phyloP scores from a whole-genome alignment of 805 yeast species.

The Wickerhamiella australiensis region DNA sequence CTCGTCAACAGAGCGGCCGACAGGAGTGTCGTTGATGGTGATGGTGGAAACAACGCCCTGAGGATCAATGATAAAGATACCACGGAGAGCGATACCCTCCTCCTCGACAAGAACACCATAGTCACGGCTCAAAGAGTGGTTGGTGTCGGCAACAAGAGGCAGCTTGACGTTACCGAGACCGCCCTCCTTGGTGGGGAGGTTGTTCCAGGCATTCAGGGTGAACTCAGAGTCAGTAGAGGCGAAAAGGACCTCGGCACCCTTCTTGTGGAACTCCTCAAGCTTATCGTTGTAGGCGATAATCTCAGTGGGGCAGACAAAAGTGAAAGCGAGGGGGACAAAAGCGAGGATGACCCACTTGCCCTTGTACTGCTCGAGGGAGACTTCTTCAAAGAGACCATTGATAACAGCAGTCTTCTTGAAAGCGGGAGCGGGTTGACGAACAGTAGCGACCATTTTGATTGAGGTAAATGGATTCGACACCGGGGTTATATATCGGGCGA shows the following conservation, averaged over 20 bases:
- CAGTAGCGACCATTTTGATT: slow-evolving; percentile 11
- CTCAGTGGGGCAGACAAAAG: slow-evolving; percentile 98
- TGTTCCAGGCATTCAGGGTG: slow-evolving; percentile 95
- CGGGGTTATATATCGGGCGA: not conserved
- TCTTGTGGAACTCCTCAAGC: slow-evolving; percentile 71
- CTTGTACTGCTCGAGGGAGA: slow-evolving; percentile 83
- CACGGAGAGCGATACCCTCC: slow-evolving; percentile 93
- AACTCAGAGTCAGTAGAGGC: slow-evolving; percentile 98
- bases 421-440: slow-evolving; percentile 56
- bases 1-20: slow-evolving; percentile 96
- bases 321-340: slow-evolving; percentile 95
- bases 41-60: slow-evolving; percentile 85
- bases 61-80: slow-evolving; percentile 94
- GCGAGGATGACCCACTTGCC: slow-evolving; percentile 96
- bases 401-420: slow-evolving; percentile 94
- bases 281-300: slow-evolving; percentile 97
- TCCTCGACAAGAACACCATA: slow-evolving; percentile 95
- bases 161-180: slow-evolving; percentile 90
- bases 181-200: slow-evolving; percentile 91
- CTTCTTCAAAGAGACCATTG: slow-evolving; percentile 89
- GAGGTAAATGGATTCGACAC: not conserved
- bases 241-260: slow-evolving; percentile 75
- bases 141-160: slow-evolving; percentile 91
- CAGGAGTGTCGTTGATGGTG: slow-evolving; percentile 96
- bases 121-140: slow-evolving; percentile 84